Conservation (phyloP, 495 filamentous ascomycete species). For the Aspergillus campestris region DNA sequence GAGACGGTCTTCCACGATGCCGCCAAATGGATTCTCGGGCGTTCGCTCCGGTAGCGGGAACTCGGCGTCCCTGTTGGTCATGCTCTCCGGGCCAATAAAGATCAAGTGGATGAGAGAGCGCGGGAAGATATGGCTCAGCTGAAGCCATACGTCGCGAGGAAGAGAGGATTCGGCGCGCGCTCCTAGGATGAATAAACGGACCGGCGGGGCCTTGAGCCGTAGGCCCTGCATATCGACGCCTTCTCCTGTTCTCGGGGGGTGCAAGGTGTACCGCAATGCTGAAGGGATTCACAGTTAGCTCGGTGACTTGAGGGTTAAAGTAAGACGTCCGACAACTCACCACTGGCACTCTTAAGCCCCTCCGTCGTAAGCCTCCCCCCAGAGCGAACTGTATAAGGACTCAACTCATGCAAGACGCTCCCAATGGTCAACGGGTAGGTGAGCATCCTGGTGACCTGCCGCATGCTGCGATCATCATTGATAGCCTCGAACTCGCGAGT, state of each 20-base stretch:
- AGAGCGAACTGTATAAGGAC: slow-evolving; percentile 72
- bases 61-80: slow-evolving; percentile 81
- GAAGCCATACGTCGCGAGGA: slow-evolving; percentile 87
- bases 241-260: slow-evolving; percentile 73
- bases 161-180: slow-evolving; percentile 94
- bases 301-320: background rate
- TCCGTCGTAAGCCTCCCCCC: slow-evolving; percentile 71
- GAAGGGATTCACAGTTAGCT: slow-evolving; percentile 6
- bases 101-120: slow-evolving; percentile 64
- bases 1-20: slow-evolving; percentile 80
- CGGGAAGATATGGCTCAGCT: slow-evolving; percentile 86
- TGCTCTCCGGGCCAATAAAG: slow-evolving; percentile 93
- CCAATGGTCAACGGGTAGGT: slow-evolving; percentile 91
- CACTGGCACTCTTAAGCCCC: slow-evolving; percentile 85
- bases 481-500: slow-evolving; percentile 82
- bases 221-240: slow-evolving; percentile 68
- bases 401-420: slow-evolving; percentile 86
- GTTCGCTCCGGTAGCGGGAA: slow-evolving; percentile 83
- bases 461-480: slow-evolving; percentile 74
- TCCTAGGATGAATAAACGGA: slow-evolving; percentile 89
- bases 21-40: slow-evolving; percentile 80
- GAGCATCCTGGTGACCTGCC: slow-evolving; percentile 84
- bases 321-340: slow-evolving; percentile 41
- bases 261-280: slow-evolving; percentile 90
- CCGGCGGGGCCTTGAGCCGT: slow-evolving; percentile 71